Percentiles rank a stretch among this genome's conserved stretches.
Conservation (phyloP, 106 monocot genomes). For the Dendrobium huoshanense region DNA sequence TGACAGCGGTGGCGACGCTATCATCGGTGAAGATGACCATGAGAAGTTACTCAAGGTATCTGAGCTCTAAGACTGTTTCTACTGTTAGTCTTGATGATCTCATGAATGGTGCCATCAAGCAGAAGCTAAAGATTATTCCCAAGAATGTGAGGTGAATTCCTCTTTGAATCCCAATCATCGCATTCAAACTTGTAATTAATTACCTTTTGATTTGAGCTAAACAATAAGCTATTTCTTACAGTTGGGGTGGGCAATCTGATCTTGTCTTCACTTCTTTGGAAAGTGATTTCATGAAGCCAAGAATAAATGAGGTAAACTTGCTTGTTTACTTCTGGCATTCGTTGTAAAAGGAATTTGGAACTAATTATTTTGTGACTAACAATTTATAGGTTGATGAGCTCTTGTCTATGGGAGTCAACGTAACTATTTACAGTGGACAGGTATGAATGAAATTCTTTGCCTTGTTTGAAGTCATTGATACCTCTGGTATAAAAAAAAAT, state of each 20-base stretch:
- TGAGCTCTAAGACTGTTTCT: slow-evolving; percentile 35
- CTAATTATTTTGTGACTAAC: not conserved
- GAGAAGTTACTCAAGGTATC: slow-evolving; percentile 53
- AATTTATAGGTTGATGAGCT: slow-evolving; percentile 82
- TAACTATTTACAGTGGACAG: slow-evolving; percentile 95
- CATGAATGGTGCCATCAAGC: slow-evolving; percentile 66
- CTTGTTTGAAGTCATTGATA: not conserved
- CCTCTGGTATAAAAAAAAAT: not conserved
- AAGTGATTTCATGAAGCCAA: slow-evolving; percentile 88
- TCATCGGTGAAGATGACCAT: not conserved
- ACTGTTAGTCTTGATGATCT: slow-evolving; percentile 23
- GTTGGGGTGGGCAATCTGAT: slow-evolving; percentile 74
- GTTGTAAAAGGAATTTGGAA: not conserved
- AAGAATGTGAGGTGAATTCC: slow-evolving; percentile 53
- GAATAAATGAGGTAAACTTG: slow-evolving; percentile 66
- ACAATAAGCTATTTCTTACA: slow-evolving; percentile 14
- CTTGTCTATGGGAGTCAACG: slow-evolving; percentile 64
- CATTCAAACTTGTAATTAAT: not conserved
- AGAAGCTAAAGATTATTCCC: slow-evolving; percentile 82
- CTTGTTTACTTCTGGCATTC: not conserved
- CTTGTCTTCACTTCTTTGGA: slow-evolving; percentile 47
- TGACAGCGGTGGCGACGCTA: not conserved
- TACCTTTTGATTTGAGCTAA: not conserved
- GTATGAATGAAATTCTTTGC: slow-evolving; percentile 30
- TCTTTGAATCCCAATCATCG: not conserved